Percentiles rank a stretch among this genome's conserved stretches.
Evolutionary conservation across 345 rosid species (phyloP).

Genomic region (Linum trigynum): DNA sequence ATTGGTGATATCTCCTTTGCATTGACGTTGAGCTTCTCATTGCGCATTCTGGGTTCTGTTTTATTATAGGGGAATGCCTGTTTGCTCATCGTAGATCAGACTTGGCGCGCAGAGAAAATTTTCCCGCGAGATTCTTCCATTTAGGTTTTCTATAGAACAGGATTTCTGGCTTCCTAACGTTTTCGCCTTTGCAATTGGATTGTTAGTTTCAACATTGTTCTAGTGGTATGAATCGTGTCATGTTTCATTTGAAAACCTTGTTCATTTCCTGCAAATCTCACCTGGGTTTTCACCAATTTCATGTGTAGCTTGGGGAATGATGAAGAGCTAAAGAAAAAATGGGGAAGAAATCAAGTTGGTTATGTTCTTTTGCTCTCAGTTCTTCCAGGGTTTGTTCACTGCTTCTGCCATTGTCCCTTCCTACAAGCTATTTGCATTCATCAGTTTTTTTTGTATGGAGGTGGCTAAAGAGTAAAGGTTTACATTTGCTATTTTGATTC

Average conservation of each 20-base stretch:
- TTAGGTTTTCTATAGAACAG: too few species aligned
- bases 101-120: too few species aligned
- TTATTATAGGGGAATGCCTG: neutral
- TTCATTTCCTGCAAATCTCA: neutral
- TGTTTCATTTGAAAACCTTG: neutral
- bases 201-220: too few species aligned
- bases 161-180: too few species aligned
- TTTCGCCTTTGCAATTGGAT: too few species aligned
- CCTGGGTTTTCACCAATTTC: neutral
- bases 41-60: neutral
- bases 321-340: conserved; percentile 20
- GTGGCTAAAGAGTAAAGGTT: neutral
- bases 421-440: too few species aligned
- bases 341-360: conserved; percentile 76
- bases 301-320: neutral
- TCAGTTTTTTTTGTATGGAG: neutral
- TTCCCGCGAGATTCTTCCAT: too few species aligned
- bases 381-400: conserved; percentile 27
- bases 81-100: neutral
- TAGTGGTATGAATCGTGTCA: neutral
- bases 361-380: conserved; percentile 51
- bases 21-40: neutral
- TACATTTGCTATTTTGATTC: neutral
- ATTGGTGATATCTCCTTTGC: too few species aligned
- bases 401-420: neutral